Percentiles rank a stretch among this genome's conserved stretches.
Conservation (phyloP, 164 flowering plant genomes). For the Annona squamosa region DNA sequence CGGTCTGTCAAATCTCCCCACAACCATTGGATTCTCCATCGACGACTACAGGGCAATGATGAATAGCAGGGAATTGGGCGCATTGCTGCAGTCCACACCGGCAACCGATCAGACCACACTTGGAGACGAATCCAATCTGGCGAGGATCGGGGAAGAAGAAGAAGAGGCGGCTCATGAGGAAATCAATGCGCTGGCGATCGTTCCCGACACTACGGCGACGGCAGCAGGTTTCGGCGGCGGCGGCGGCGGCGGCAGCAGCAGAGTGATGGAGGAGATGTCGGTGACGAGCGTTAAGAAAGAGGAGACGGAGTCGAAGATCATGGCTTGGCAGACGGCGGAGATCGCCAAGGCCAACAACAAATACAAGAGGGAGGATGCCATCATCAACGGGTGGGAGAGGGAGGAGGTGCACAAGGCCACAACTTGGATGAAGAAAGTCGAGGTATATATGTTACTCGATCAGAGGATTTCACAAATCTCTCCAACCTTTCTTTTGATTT, state of each 20-base stretch:
- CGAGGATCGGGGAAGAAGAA: conserved; percentile 1
- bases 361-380: conserved; percentile 79
- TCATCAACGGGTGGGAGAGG: conserved; percentile 75
- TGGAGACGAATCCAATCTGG: not conserved
- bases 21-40: conserved; percentile 28
- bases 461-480: not conserved
- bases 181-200: conserved; percentile 34
- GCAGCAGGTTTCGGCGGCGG: conserved; percentile 16
- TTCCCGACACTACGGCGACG: conserved; percentile 24
- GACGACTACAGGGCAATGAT: conserved; percentile 25
- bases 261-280: conserved; percentile 24
- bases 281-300: conserved; percentile 71
- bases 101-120: conserved; percentile 2
- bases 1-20: conserved; percentile 32
- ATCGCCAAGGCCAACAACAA: conserved; percentile 74
- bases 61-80: conserved; percentile 28
- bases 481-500: no score
- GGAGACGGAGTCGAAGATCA: conserved; percentile 83
- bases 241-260: not conserved
- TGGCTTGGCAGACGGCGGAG: conserved; percentile 85
- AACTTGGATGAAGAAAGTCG: conserved; percentile 78
- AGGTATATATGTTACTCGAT: conserved; percentile 36
- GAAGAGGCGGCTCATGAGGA: conserved; percentile 10
- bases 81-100: conserved; percentile 36
- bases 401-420: conserved; percentile 61